Conservation (phyloP, 1,139 yeast species). For the Kodamaea arcana region DNA sequence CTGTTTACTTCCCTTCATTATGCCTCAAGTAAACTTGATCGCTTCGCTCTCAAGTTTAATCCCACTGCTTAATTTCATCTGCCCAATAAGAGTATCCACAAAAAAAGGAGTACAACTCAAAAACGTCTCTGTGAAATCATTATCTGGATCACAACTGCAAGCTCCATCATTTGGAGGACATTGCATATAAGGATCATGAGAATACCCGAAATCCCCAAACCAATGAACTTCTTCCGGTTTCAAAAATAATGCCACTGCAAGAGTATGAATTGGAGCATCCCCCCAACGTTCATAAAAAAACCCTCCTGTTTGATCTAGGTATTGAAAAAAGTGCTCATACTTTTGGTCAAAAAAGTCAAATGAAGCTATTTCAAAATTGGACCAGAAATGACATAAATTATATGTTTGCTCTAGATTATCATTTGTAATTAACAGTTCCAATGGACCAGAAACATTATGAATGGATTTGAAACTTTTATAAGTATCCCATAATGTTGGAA, state of each 20-base stretch:
- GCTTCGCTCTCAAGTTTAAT: too few species aligned
- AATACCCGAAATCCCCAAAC: slow-evolving; percentile 32
- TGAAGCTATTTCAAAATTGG: slow-evolving; percentile 36
- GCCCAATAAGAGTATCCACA: slow-evolving; percentile 7
- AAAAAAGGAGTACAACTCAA: slow-evolving; percentile 34
- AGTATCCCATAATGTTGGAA: slow-evolving; percentile 29
- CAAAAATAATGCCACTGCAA: slow-evolving; percentile 25
- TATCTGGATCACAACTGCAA: slow-evolving; percentile 31
- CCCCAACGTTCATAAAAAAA: slow-evolving; percentile 42
- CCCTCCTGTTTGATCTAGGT: slow-evolving; percentile 30
- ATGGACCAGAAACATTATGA: slow-evolving; percentile 6
- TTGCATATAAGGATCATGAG: slow-evolving; percentile 31
- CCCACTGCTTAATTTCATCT: too few species aligned
- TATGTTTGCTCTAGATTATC: slow-evolving; percentile 21
- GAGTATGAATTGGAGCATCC: slow-evolving; percentile 37
- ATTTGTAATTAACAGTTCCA: slow-evolving; percentile 12
- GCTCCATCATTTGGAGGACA: slow-evolving; percentile 24
- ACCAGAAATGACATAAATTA: slow-evolving; percentile 39
- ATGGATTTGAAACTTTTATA: slow-evolving; percentile 10
- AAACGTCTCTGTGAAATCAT: slow-evolving; percentile 24
- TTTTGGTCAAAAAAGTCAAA: slow-evolving; percentile 21
- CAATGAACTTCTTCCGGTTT: slow-evolving; percentile 24
- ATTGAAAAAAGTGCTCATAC: slow-evolving; percentile 24
- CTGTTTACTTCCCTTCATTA: too few species aligned
- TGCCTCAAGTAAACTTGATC: too few species aligned